Evolutionary conservation across 352 stramenopile genomes (phyloP).

Genomic region (Phytophthora melonis): DNA sequence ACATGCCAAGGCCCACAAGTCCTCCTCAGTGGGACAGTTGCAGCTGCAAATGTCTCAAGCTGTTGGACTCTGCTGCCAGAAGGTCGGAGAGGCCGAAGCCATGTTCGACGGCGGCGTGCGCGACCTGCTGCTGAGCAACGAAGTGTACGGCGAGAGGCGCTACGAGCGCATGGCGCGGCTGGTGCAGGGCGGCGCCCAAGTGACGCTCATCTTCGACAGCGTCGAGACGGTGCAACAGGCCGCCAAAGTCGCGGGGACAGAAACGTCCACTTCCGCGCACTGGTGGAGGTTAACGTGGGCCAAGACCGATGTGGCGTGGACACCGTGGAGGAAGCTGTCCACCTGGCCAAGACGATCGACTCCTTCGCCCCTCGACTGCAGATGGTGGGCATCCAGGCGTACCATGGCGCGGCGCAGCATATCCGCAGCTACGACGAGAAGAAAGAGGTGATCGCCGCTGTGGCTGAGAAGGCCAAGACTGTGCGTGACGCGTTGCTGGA

Average conservation of each 20-base stretch:
- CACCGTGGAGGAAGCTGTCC: slow-evolving; percentile 50
- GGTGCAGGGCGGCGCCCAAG: slow-evolving; percentile 38
- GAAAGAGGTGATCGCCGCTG: slow-evolving; percentile 46
- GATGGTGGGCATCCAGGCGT: slow-evolving; percentile 73
- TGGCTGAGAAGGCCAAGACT: slow-evolving; percentile 49
- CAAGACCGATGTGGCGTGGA: slow-evolving; percentile 81
- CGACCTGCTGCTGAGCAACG: slow-evolving; percentile 78
- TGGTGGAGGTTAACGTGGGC: slow-evolving; percentile 82
- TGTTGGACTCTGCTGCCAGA: slow-evolving; percentile 73
- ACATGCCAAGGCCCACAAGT: slow-evolving; percentile 83
- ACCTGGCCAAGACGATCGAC: slow-evolving; percentile 50
- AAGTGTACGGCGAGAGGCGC: slow-evolving; percentile 55
- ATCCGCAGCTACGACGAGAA: slow-evolving; percentile 71
- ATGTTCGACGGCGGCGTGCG: slow-evolving; percentile 67
- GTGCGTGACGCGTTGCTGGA: slow-evolving; percentile 51
- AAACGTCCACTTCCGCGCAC: slow-evolving; percentile 53
- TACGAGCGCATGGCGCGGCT: slow-evolving; percentile 66
- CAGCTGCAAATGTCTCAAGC: slow-evolving; percentile 60
- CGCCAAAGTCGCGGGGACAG: slow-evolving; percentile 30
- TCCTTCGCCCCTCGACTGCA: slow-evolving; percentile 28
- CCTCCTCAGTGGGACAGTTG: slow-evolving; percentile 52
- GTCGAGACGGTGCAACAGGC: slow-evolving; percentile 53
- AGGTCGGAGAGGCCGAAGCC: slow-evolving; percentile 75
- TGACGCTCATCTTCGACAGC: slow-evolving; percentile 76
- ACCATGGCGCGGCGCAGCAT: slow-evolving; percentile 80